Evolutionary conservation across 768 basidiomycete species (phyloP).

Genomic region (Hygrocybe punicea): DNA sequence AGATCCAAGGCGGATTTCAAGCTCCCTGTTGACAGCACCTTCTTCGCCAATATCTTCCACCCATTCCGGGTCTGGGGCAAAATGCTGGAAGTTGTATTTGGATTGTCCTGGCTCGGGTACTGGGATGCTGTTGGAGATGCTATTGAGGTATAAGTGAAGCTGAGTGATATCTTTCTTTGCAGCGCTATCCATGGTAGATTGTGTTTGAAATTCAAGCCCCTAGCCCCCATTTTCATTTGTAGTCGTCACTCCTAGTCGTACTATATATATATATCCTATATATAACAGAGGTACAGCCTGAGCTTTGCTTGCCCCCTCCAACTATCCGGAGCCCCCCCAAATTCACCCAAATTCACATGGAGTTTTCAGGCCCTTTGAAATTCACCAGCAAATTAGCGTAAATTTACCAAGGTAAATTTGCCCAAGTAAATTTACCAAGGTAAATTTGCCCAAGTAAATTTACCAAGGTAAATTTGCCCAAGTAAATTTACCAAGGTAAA

Average conservation of each 20-base stretch:
- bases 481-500: no score
- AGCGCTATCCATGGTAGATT: neutral
- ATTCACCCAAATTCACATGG: conserved; percentile 1
- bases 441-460: no score
- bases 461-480: no score
- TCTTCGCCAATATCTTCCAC: conserved; percentile 6
- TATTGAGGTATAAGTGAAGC: neutral
- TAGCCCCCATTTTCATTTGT: neutral
- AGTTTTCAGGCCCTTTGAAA: neutral
- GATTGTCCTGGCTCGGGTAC: neutral
- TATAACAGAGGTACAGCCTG: neutral
- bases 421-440: no score
- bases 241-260: neutral
- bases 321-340: neutral
- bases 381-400: neutral
- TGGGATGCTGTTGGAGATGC: neutral
- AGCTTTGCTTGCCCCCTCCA: neutral
- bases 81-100: neutral
- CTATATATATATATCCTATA: neutral
- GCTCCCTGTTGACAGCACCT: conserved; percentile 6
- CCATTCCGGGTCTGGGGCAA: conserved; percentile 5
- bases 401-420: neutral
- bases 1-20: conserved; percentile 5
- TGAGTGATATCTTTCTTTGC: neutral
- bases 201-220: neutral